phyloP scores from a whole-genome alignment of 352 stramenopile genomes.

The Globisporangium nunn region DNA sequence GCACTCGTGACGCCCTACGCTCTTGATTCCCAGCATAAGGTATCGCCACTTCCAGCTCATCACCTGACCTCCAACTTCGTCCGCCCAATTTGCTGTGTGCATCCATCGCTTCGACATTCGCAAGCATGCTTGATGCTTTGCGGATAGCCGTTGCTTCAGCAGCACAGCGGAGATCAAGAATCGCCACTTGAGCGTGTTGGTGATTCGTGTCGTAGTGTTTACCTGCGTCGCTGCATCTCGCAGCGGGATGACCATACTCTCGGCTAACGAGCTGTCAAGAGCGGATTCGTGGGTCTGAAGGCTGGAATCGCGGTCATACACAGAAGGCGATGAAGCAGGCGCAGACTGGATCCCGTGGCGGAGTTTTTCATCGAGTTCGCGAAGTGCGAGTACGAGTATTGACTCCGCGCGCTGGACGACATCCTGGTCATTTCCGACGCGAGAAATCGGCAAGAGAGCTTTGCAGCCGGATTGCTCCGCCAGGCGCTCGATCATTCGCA shows the following conservation, averaged over 20 bases:
- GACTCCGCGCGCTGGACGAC: neutral
- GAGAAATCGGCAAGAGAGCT: neutral
- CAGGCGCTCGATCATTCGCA: constrained; percentile 2
- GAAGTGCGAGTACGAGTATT: neutral
- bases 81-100: neutral
- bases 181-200: neutral
- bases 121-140: neutral
- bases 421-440: neutral
- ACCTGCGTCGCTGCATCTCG: neutral
- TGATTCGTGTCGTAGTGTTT: neutral
- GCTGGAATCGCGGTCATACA: neutral
- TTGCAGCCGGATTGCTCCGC: neutral
- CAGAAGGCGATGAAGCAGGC: neutral
- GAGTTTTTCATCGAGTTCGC: neutral
- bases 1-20: neutral
- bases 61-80: neutral
- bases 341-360: neutral
- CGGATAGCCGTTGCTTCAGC: neutral
- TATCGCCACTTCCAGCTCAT: neutral
- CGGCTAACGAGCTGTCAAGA: neutral
- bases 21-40: neutral
- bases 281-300: neutral
- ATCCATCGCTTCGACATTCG: neutral
- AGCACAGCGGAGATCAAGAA: neutral
- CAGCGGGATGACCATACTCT: neutral